Conservation (phyloP, 2,329 filamentous ascomycete species). For the Fusarium verticillioides region DNA sequence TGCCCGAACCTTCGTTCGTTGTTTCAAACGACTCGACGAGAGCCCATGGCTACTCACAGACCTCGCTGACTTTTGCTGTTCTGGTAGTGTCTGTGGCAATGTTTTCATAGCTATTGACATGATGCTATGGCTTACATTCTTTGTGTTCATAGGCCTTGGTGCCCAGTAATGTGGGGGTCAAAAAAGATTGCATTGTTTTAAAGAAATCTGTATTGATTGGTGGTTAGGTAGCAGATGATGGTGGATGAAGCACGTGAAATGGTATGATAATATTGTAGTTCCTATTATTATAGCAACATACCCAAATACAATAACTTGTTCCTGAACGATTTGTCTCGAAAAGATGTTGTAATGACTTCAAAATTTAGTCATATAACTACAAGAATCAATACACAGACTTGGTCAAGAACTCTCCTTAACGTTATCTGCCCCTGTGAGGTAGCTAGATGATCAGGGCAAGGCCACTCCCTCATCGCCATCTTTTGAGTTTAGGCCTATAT, state of each 20-base stretch:
- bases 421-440: neutral
- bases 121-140: neutral
- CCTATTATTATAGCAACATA: constrained; percentile 24
- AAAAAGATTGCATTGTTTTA: neutral
- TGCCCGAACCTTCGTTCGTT: neutral
- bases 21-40: neutral
- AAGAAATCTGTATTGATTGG: constrained; percentile 29
- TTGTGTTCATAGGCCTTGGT: neutral
- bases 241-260: constrained; percentile 28
- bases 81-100: neutral
- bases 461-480: neutral
- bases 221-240: constrained; percentile 16
- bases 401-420: neutral
- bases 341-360: rapidly evolving
- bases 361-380: neutral
- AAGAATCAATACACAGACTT: neutral
- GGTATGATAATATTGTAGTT: constrained; percentile 27
- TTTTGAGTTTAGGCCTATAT: neutral
- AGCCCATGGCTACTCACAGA: neutral
- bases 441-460: neutral
- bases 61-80: neutral
- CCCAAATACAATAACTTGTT: neutral
- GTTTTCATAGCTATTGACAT: neutral
- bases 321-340: neutral
- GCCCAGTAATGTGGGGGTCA: neutral